These are phyloP conservation scores for Diaporthe vaccinii DNA, from an alignment of 2,329 filamentous ascomycete species.

Conservation along the genomic window DNA sequence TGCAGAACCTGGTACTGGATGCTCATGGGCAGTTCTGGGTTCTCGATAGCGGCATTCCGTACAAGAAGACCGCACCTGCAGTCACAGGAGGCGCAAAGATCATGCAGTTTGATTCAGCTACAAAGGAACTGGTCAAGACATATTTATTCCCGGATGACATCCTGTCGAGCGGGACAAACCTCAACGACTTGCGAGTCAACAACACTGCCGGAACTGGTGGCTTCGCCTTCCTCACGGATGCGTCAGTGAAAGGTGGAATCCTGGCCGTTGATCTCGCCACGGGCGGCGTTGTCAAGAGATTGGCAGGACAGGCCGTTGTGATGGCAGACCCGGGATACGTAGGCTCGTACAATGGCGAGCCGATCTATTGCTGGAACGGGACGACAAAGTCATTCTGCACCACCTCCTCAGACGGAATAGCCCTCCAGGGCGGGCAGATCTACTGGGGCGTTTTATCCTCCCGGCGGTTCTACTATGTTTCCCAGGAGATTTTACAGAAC, in stretches of 20 bases:
- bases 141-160: constrained; percentile 54
- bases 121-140: constrained; percentile 50
- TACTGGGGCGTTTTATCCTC: constrained; percentile 58
- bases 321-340: constrained; percentile 55
- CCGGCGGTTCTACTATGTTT: constrained; percentile 56
- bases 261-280: constrained; percentile 55
- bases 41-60: constrained; percentile 56
- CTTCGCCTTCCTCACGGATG: constrained; percentile 58
- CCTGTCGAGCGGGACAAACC: constrained; percentile 52
- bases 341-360: constrained; percentile 52
- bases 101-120: constrained; percentile 55
- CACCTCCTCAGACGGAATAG: constrained; percentile 54
- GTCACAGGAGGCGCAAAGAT: constrained; percentile 55
- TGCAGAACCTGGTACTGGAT: constrained; percentile 59
- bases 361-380: constrained; percentile 53
- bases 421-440: constrained; percentile 55
- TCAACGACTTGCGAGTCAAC: constrained; percentile 59
- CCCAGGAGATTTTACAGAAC: constrained; percentile 52
- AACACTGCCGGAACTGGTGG: constrained; percentile 55
- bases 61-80: constrained; percentile 46
- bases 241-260: constrained; percentile 52
- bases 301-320: constrained; percentile 54
- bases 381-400: constrained; percentile 49
- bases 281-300: constrained; percentile 51
- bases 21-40: constrained; percentile 55